phyloP scores from a whole-genome alignment of 345 rosid genomes.

The Trapa incisa region DNA sequence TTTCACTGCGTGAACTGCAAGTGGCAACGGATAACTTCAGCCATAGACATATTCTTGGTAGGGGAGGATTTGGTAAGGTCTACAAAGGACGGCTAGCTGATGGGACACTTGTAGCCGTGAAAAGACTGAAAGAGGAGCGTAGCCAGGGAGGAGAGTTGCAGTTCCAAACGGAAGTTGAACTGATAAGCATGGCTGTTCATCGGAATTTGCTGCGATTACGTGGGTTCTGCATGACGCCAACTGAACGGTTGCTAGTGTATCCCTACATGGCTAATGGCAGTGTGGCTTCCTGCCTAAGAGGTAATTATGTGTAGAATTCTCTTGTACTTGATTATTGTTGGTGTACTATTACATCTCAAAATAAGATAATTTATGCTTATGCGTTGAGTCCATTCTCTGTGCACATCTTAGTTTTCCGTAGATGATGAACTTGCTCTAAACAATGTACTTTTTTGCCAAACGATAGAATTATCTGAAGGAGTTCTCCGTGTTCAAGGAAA shows the following conservation, averaged over 20 bases:
- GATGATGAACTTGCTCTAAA: no score
- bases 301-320: constrained; percentile 20
- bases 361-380: neutral
- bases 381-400: neutral
- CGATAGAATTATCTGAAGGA: no score
- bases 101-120: constrained; percentile 68
- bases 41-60: constrained; percentile 55
- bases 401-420: no score
- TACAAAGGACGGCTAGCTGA: constrained; percentile 80
- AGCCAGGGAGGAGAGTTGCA: constrained; percentile 77
- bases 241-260: constrained; percentile 83
- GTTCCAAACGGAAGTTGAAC: constrained; percentile 90
- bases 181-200: constrained; percentile 95
- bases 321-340: neutral
- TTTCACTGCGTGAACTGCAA: constrained; percentile 70
- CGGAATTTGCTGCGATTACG: constrained; percentile 71
- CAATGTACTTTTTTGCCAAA: no score
- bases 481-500: no score
- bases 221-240: constrained; percentile 94
- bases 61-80: constrained; percentile 88
- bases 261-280: constrained; percentile 90
- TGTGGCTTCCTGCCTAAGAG: constrained; percentile 90
- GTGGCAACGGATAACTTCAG: constrained; percentile 79
- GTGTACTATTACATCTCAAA: neutral
- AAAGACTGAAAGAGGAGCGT: constrained; percentile 82